phyloP scores from a whole-genome alignment of 1,139 yeast species.

The Pichia sp. region DNA sequence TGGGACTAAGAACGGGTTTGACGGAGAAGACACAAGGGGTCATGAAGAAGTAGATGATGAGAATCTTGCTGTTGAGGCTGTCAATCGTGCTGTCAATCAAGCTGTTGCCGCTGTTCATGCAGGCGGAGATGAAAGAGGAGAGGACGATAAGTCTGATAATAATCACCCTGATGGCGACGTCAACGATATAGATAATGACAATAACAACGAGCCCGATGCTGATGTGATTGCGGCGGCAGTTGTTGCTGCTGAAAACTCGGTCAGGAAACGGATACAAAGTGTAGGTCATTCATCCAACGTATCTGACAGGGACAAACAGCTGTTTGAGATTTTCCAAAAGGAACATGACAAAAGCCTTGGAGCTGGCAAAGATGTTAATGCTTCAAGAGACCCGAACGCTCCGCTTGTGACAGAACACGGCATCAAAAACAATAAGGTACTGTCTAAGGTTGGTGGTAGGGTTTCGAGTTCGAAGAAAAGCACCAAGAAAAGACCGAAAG shows the following conservation, averaged over 20 bases:
- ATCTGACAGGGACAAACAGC: not conserved
- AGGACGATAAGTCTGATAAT: slow-evolving; percentile 1
- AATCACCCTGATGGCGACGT: not conserved
- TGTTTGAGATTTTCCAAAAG: not conserved
- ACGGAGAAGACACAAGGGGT: slow-evolving; percentile 21
- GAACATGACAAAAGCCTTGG: not conserved
- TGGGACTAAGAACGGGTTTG: slow-evolving; percentile 17
- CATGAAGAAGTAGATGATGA: slow-evolving; percentile 26
- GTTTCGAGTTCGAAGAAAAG: not conserved
- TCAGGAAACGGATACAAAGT: slow-evolving; percentile 6
- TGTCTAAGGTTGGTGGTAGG: not conserved
- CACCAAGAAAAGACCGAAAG: not conserved
- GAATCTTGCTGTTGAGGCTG: slow-evolving; percentile 30
- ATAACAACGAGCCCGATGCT: not conserved
- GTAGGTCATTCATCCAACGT: not conserved
- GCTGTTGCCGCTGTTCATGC: slow-evolving; percentile 24
- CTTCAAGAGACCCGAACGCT: not conserved
- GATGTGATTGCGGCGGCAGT: slow-evolving; percentile 18
- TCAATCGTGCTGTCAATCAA: slow-evolving; percentile 27
- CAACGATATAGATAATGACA: not conserved
- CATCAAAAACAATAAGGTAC: slow-evolving; percentile 4
- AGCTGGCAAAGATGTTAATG: not conserved
- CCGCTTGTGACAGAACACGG: slow-evolving; percentile 5
- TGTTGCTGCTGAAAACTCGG: slow-evolving; percentile 17
- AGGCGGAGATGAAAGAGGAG: not conserved